Evolutionary conservation across 2,329 filamentous ascomycete genomes (phyloP).

Genomic region (Trematosphaeria pertusa): DNA sequence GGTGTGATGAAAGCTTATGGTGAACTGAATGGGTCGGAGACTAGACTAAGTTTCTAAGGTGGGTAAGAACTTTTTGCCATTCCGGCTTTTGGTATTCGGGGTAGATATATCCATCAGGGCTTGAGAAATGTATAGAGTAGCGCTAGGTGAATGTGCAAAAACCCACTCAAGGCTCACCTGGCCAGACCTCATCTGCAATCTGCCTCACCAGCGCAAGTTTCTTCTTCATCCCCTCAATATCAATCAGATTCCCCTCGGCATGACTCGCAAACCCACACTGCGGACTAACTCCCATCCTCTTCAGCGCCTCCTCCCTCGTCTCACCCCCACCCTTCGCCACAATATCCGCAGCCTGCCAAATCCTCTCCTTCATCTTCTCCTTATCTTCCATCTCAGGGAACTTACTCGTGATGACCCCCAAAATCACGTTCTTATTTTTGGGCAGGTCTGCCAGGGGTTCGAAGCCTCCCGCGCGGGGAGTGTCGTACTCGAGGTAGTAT

Average conservation of each 20-base stretch:
- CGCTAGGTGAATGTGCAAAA: background rate
- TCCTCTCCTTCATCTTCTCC: slow-evolving; percentile 50
- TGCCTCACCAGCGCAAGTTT: slow-evolving; percentile 74
- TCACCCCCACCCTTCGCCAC: slow-evolving; percentile 70
- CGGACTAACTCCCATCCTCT: slow-evolving; percentile 58
- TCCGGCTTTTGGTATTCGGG: too few relatives aligned
- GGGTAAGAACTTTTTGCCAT: too few relatives aligned
- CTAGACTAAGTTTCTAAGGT: too few relatives aligned
- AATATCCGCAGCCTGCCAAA: slow-evolving; percentile 62
- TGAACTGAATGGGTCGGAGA: too few relatives aligned
- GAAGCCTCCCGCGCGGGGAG: slow-evolving; percentile 52
- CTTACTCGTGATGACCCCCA: slow-evolving; percentile 52
- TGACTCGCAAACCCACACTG: slow-evolving; percentile 64
- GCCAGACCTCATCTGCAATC: slow-evolving; percentile 76
- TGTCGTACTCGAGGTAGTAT: slow-evolving; percentile 51
- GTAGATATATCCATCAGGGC: too few relatives aligned
- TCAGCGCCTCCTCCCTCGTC: slow-evolving; percentile 68
- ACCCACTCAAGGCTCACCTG: slow-evolving; percentile 52
- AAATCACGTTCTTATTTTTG: slow-evolving; percentile 51
- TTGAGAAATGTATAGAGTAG: too few relatives aligned
- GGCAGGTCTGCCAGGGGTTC: slow-evolving; percentile 51
- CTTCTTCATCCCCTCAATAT: slow-evolving; percentile 70
- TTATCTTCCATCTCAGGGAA: slow-evolving; percentile 52
- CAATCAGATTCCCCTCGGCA: slow-evolving; percentile 72
- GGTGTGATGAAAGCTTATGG: too few relatives aligned